Conservation (phyloP, 352 stramenopile species). For the Pythium phragmitis region DNA sequence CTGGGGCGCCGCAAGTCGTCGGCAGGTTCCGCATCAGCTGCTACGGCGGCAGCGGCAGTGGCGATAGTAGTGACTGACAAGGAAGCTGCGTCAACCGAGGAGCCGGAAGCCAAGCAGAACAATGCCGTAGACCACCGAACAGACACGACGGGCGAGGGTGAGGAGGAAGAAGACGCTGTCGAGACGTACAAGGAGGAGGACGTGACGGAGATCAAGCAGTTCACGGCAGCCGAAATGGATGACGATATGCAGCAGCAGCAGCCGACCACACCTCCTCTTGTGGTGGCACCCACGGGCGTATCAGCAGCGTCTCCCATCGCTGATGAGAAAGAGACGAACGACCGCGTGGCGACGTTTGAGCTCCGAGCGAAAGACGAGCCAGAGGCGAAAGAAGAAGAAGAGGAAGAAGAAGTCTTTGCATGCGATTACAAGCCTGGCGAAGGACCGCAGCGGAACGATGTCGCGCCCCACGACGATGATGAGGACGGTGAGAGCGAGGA, state of each 20-base stretch:
- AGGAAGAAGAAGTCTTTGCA: constrained; percentile 29
- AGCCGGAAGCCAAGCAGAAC: constrained; percentile 23
- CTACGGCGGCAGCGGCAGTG: constrained; percentile 1
- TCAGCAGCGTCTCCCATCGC: not conserved
- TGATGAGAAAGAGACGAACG: not conserved
- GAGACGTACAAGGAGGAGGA: constrained; percentile 8
- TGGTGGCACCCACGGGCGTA: not conserved
- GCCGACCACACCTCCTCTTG: not conserved
- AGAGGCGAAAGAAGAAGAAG: constrained; percentile 2
- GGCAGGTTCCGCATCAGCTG: constrained; percentile 26
- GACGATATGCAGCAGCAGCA: constrained; percentile 7
- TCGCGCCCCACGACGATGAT: not conserved
- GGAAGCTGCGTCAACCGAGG: constrained; percentile 24
- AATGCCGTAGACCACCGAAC: constrained; percentile 9
- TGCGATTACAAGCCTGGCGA: constrained; percentile 24
- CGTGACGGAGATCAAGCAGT: constrained; percentile 13
- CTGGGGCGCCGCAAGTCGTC: constrained; percentile 39
- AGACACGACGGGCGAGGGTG: constrained; percentile 1
- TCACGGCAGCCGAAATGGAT: constrained; percentile 1
- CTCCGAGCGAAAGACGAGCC: not conserved
- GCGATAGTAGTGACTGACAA: constrained; percentile 23
- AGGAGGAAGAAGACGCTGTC: constrained; percentile 1
- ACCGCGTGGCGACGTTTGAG: constrained; percentile 20
- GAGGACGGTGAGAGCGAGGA: constrained; percentile 39
- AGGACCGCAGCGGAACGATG: constrained; percentile 2